These are phyloP conservation scores for Aspergillus novoparasiticus DNA, from an alignment of 2,329 filamentous ascomycete genomes.

Conservation along the genomic window DNA sequence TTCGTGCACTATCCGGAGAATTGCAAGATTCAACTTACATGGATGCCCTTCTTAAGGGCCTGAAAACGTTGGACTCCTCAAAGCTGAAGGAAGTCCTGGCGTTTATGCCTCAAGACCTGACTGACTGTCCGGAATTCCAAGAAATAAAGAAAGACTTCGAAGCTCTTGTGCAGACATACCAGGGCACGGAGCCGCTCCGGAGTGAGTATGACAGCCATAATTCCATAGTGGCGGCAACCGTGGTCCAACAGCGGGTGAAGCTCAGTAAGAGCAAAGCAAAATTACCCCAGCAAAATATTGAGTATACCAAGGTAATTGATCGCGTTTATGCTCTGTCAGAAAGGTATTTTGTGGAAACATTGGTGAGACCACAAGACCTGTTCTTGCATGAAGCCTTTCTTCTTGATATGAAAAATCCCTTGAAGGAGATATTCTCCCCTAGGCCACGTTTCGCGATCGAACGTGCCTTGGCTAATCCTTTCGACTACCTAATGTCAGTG, in stretches of 20 bases:
- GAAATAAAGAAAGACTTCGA: slow-evolving; percentile 52
- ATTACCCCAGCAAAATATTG: slow-evolving; percentile 55
- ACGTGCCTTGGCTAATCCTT: slow-evolving; percentile 59
- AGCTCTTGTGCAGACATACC: slow-evolving; percentile 49
- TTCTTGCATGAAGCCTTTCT: slow-evolving; percentile 61
- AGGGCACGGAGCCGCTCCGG: slow-evolving; percentile 58
- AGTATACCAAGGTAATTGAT: slow-evolving; percentile 58
- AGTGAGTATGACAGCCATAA: slow-evolving; percentile 74
- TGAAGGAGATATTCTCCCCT: slow-evolving; percentile 61
- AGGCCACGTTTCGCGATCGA: slow-evolving; percentile 62
- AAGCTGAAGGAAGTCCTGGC: slow-evolving; percentile 46
- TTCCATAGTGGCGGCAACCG: slow-evolving; percentile 57
- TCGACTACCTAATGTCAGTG: slow-evolving; percentile 62
- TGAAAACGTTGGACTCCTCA: slow-evolving; percentile 58
- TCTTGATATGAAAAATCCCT: slow-evolving; percentile 59
- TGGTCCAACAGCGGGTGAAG: slow-evolving; percentile 62
- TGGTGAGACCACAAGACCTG: slow-evolving; percentile 54
- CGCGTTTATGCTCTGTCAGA: slow-evolving; percentile 50
- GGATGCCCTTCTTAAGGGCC: slow-evolving; percentile 53
- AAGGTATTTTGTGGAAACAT: slow-evolving; percentile 46
- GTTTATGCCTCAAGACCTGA: slow-evolving; percentile 36
- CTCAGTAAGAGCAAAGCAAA: slow-evolving; percentile 60
- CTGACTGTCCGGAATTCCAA: slow-evolving; percentile 40
- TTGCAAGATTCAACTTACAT: slow-evolving; percentile 54
- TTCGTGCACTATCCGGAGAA: slow-evolving; percentile 53